These are phyloP conservation scores for Erythrophleum ivorense DNA, from an alignment of 331 rosid species.

Conservation along the genomic window DNA sequence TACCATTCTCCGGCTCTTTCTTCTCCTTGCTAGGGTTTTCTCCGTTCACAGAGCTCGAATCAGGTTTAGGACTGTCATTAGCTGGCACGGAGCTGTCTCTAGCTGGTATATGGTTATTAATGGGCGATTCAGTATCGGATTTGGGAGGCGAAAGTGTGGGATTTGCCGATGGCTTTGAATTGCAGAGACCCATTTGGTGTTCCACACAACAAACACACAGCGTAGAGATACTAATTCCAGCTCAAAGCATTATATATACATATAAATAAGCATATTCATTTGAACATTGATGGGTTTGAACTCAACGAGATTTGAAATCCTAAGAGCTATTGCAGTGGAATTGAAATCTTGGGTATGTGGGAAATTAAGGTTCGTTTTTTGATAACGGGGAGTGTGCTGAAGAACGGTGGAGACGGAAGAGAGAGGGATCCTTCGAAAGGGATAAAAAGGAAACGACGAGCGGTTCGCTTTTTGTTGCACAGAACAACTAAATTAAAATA, in stretches of 20 bases:
- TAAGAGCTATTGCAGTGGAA: neutral
- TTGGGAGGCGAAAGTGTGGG: slow-evolving; percentile 43
- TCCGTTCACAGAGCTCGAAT: slow-evolving; percentile 37
- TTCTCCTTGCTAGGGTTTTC: slow-evolving; percentile 44
- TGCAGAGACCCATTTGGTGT: slow-evolving; percentile 80
- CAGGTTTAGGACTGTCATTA: slow-evolving; percentile 23
- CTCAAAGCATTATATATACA: slow-evolving; percentile 35
- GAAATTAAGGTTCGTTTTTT: slow-evolving; percentile 37
- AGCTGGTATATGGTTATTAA: slow-evolving; percentile 23
- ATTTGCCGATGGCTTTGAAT: slow-evolving; percentile 63
- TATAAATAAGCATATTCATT: neutral
- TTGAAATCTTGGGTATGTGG: slow-evolving; percentile 31
- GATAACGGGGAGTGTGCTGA: slow-evolving; percentile 37
- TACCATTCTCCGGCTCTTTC: slow-evolving; percentile 40
- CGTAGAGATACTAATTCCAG: slow-evolving; percentile 13
- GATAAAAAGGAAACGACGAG: slow-evolving; percentile 63
- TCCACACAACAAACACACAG: slow-evolving; percentile 41
- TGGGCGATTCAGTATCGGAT: slow-evolving; percentile 39
- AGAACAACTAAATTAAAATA: slow-evolving; percentile 35
- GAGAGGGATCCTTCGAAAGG: slow-evolving; percentile 45
- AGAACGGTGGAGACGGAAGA: slow-evolving; percentile 31
- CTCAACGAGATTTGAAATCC: slow-evolving; percentile 37
- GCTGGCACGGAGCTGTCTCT: slow-evolving; percentile 16
- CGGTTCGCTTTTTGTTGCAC: slow-evolving; percentile 42
- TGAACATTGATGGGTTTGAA: neutral